phyloP scores from a whole-genome alignment of 2,329 filamentous ascomycete species.

The Ophiostoma montium region DNA sequence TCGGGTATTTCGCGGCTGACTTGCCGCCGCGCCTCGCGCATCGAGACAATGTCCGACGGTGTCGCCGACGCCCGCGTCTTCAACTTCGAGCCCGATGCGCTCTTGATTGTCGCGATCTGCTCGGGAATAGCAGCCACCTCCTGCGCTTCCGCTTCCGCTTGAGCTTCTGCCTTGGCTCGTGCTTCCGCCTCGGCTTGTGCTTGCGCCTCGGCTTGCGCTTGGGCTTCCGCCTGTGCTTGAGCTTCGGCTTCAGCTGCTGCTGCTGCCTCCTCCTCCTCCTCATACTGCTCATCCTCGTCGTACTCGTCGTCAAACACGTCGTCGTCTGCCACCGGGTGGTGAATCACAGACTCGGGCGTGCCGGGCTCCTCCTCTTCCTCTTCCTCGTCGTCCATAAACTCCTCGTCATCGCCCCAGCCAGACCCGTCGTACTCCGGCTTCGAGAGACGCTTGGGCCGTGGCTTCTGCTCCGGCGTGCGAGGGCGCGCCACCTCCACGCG shows the following conservation, averaged over 20 bases:
- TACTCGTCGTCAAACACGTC: constrained; percentile 8
- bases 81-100: constrained; percentile 64
- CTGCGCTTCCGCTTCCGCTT: constrained; percentile 9
- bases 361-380: constrained; percentile 46
- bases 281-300: constrained; percentile 16
- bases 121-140: constrained; percentile 61
- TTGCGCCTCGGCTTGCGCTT: no score
- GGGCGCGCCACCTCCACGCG: constrained; percentile 25
- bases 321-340: constrained; percentile 43
- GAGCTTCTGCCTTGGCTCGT: not conserved
- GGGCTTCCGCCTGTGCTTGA: no score
- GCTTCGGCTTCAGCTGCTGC: not conserved
- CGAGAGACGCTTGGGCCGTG: constrained; percentile 31
- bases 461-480: constrained; percentile 35
- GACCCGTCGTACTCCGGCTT: constrained; percentile 52
- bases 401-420: constrained; percentile 43
- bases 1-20: constrained; percentile 60
- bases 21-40: constrained; percentile 75
- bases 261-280: not conserved
- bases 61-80: constrained; percentile 84
- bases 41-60: constrained; percentile 66
- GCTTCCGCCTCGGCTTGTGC: not conserved
- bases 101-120: constrained; percentile 70
- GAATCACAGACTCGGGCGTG: constrained; percentile 83
- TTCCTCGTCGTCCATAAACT: constrained; percentile 38